A percentile compares a stretch with the other conserved stretches of the same genome.
Conservation (phyloP, 2,329 filamentous ascomycete genomes). For the Sporothrix brunneoviolacea region DNA sequence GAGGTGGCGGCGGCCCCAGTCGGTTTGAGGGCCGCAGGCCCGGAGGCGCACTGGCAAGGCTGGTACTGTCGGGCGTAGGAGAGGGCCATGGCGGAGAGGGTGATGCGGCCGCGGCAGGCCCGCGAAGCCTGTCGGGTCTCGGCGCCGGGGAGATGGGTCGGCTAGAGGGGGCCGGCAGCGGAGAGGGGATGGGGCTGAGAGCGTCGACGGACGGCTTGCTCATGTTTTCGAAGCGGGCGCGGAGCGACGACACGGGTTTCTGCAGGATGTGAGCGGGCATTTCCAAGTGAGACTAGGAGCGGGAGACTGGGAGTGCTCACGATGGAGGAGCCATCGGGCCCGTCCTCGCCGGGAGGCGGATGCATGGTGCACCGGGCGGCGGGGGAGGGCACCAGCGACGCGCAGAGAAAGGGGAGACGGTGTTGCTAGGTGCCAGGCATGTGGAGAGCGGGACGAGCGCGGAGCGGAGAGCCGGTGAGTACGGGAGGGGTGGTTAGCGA, state of each 20-base stretch:
- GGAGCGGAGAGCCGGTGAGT: neutral
- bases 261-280: slow-evolving; percentile 26
- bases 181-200: neutral
- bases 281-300: slow-evolving; percentile 14
- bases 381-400: neutral
- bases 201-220: slow-evolving; percentile 39
- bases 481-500: neutral
- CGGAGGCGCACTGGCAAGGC: neutral
- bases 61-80: slow-evolving; percentile 15
- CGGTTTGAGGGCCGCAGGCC: slow-evolving; percentile 33
- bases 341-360: slow-evolving; percentile 40
- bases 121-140: slow-evolving; percentile 38
- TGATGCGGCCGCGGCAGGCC: slow-evolving; percentile 18
- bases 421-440: slow-evolving; percentile 22
- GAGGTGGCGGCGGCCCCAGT: slow-evolving; percentile 39
- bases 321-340: slow-evolving; percentile 70
- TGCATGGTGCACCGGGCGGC: slow-evolving; percentile 35
- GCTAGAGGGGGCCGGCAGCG: slow-evolving; percentile 21
- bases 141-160: slow-evolving; percentile 32
- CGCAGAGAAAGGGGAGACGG: neutral
- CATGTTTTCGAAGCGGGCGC: slow-evolving; percentile 77
- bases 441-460: neutral
- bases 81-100: slow-evolving; percentile 34
- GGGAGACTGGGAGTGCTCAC: slow-evolving; percentile 40
- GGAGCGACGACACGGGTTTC: slow-evolving; percentile 76